A percentile compares a stretch with the other conserved stretches of the same genome.
Evolutionary conservation across 768 basidiomycete genomes (phyloP).

Genomic region (Amanita muscaria): DNA sequence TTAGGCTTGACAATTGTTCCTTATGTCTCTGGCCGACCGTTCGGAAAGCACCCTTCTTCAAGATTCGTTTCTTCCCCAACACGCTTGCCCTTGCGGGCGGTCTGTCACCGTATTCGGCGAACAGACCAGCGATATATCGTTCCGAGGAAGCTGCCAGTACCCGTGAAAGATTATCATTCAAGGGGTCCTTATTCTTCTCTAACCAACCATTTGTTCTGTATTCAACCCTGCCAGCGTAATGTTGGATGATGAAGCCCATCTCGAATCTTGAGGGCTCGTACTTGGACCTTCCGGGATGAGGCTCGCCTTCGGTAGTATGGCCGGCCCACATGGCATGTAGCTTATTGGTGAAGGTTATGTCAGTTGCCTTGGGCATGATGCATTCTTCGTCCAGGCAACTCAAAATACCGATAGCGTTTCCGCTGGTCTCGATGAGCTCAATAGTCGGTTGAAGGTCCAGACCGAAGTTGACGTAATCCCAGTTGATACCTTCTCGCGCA

Average conservation of each 20-base stretch:
- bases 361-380: conserved; percentile 99
- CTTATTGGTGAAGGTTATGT: conserved; percentile 91
- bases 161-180: conserved; percentile 91
- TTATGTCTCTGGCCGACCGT: conserved; percentile 94
- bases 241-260: conserved; percentile 90
- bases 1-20: conserved; percentile 87
- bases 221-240: conserved; percentile 96
- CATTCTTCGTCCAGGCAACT: conserved; percentile 95
- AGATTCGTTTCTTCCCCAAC: conserved; percentile 58
- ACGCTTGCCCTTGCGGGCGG: conserved; percentile 30
- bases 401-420: conserved; percentile 78
- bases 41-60: conserved; percentile 95
- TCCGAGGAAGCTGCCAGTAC: conserved; percentile 80
- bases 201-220: conserved; percentile 96
- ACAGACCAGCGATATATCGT: conserved; percentile 73
- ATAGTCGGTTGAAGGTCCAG: conserved; percentile 97
- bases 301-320: conserved; percentile 38
- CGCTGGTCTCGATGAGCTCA: conserved; percentile 88
- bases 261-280: conserved; percentile 84
- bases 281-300: conserved; percentile 72
- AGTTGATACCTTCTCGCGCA: conserved; percentile 89
- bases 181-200: conserved; percentile 98
- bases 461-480: conserved; percentile 98
- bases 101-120: conserved; percentile 67
- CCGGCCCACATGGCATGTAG: conserved; percentile 71